These are phyloP conservation scores for Ramichloridium luteum DNA, from an alignment of 2,329 filamentous ascomycete species.

Conservation along the genomic window DNA sequence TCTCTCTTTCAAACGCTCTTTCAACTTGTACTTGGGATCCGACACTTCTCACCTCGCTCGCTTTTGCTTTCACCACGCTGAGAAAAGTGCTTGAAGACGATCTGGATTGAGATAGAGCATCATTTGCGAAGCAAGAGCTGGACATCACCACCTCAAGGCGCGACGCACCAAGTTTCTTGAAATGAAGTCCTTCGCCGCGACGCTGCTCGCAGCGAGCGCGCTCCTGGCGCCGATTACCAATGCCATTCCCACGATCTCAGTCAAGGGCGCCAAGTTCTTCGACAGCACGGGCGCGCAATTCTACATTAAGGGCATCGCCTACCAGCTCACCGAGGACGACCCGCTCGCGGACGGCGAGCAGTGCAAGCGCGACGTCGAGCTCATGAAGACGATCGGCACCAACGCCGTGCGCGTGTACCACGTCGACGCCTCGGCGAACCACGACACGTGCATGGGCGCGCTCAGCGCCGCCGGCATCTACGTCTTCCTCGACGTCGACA, in stretches of 20 bases:
- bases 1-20: no score
- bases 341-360: slow-evolving; percentile 65
- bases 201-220: slow-evolving; percentile 22
- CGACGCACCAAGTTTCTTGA: not conserved
- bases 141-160: no score
- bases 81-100: no score
- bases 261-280: slow-evolving; percentile 74
- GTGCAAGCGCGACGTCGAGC: slow-evolving; percentile 59
- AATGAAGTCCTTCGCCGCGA: slow-evolving; percentile 8
- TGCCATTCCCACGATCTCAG: slow-evolving; percentile 44
- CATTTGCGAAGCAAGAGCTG: no score
- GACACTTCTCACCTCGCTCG: no score
- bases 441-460: slow-evolving; percentile 67
- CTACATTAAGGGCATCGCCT: slow-evolving; percentile 57
- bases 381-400: slow-evolving; percentile 70
- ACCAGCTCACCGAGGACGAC: slow-evolving; percentile 49
- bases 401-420: slow-evolving; percentile 85
- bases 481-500: slow-evolving; percentile 71
- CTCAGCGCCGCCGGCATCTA: slow-evolving; percentile 76
- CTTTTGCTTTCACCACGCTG: no score
- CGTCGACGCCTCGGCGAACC: slow-evolving; percentile 58
- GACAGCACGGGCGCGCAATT: slow-evolving; percentile 68
- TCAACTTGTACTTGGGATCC: no score
- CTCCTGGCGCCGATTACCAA: slow-evolving; percentile 7
- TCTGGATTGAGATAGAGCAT: no score